Base-by-base conservation (phyloP, 768 basidiomycete species). In the Agrocybe chaxingu region DNA sequence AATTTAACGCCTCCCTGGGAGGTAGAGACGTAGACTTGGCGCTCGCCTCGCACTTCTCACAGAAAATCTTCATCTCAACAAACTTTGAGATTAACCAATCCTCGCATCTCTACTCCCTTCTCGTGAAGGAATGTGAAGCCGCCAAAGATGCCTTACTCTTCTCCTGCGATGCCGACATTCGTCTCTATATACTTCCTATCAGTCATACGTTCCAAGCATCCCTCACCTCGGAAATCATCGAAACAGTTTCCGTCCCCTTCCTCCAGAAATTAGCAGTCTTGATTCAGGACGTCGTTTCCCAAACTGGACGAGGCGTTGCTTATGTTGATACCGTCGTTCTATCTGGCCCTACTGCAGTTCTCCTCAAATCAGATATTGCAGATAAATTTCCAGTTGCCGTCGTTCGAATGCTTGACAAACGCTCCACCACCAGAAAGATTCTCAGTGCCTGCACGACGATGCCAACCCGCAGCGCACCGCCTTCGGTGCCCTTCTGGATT, bases 281-380 rank as follows among this genome's bases (percentile, higher is more conserved):
- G 8, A 44, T 50, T 19, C 35, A 39, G 11, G 24, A 38, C 8
- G 13, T 19, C n/a, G n/a, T 50, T 19, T 18, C 16, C 11, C 34
- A 44, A 16, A 31, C 24, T 19, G 33, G 9, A 13, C 6, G 18
- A 24, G 12, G 4, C 9, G 11, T 42, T 31, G 16, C 12, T 2
- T 19, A n/a, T n/a, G 19, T 44, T 8, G 34, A 33, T 13, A 44
- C 49, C 19, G 43, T 45, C 3, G 49, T 50, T 6, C 18, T 50
- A 11, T 37, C 24, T 2, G 49, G 42, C 4, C 6, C 42, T 3
- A 30, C 33, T 13, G 8, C 13, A 13, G 31, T 32, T 2, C 19
- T 50, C 8, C 45, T 30, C 30, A 50, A 50, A 39, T 7, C 42
- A 7, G 18, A n/a, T n/a, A 45, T 50, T 8, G 44, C 45, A 42